phyloP scores from a whole-genome alignment of 2,329 filamentous ascomycete genomes.

The Cytospora chrysosperma region DNA sequence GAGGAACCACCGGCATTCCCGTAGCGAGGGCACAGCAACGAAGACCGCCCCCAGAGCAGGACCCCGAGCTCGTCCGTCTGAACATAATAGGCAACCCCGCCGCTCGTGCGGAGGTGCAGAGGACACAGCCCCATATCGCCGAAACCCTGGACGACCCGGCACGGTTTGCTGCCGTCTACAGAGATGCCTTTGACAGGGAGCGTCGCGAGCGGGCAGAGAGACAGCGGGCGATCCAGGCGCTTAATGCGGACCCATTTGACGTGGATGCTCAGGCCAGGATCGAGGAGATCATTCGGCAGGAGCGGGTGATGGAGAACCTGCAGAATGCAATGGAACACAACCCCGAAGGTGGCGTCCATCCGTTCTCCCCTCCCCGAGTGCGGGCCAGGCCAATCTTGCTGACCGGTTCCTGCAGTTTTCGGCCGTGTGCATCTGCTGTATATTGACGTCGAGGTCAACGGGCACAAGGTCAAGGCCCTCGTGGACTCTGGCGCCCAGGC shows the following conservation, averaged over 20 bases:
- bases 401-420: slow-evolving; percentile 64
- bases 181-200: slow-evolving; percentile 67
- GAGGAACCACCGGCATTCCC: slow-evolving; percentile 45
- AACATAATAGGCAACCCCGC: slow-evolving; percentile 78
- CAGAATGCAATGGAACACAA: slow-evolving; percentile 97
- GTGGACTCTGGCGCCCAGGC: slow-evolving; percentile 97
- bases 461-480: slow-evolving; percentile 87
- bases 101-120: slow-evolving; percentile 64
- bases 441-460: slow-evolving; percentile 92
- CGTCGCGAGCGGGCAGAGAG: slow-evolving; percentile 72
- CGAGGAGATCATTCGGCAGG: slow-evolving; percentile 94
- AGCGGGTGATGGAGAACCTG: slow-evolving; percentile 90
- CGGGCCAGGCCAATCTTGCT: slow-evolving; percentile 9
- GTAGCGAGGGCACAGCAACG: slow-evolving; percentile 32
- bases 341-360: slow-evolving; percentile 73
- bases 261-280: slow-evolving; percentile 87
- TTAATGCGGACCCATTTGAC: slow-evolving; percentile 95
- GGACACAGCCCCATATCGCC: slow-evolving; percentile 74
- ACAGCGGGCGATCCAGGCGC: slow-evolving; percentile 75
- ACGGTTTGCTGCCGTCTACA: slow-evolving; percentile 72
- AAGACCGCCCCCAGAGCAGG: slow-evolving; percentile 45
- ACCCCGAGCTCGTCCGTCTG: slow-evolving; percentile 79
- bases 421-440: slow-evolving; percentile 95
- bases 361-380: background rate
- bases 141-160: slow-evolving; percentile 72